A percentile compares a stretch with the other conserved stretches of the same genome.
Conservation (phyloP, 805 yeast species). For the Starmerella floris region DNA sequence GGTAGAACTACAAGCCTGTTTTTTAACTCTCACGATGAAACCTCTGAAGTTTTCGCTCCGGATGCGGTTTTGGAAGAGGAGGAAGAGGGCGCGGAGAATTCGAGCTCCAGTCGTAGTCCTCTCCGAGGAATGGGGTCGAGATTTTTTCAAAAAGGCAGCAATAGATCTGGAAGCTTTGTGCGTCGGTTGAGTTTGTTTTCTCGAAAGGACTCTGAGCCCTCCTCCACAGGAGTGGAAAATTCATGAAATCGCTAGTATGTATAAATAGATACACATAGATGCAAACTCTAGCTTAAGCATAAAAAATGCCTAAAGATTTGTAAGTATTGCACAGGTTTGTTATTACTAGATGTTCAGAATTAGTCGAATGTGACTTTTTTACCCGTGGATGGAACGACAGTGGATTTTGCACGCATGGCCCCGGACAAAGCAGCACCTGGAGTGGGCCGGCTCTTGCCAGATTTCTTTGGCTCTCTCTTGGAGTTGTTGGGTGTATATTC, state of each 20-base stretch:
- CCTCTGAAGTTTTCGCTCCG: background rate
- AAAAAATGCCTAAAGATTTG: too few species aligned
- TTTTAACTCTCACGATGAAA: slow-evolving; percentile 8
- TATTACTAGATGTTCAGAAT: too few species aligned
- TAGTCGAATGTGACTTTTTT: slow-evolving; percentile 62
- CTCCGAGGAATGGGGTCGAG: slow-evolving; percentile 6
- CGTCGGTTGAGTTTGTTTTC: slow-evolving; percentile 12
- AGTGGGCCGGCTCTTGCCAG: slow-evolving; percentile 20
- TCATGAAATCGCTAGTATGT: too few species aligned
- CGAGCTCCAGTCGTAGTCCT: slow-evolving; percentile 4
- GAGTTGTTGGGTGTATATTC: too few species aligned
- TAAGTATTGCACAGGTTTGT: too few species aligned
- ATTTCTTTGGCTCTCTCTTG: background rate
- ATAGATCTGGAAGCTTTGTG: slow-evolving; percentile 8
- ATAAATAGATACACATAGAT: too few species aligned
- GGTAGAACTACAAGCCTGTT: slow-evolving; percentile 11
- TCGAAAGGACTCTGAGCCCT: slow-evolving; percentile 6
- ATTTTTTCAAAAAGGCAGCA: slow-evolving; percentile 6
- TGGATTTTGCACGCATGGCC: slow-evolving; percentile 81
- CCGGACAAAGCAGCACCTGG: slow-evolving; percentile 75
- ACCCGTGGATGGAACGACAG: slow-evolving; percentile 82
- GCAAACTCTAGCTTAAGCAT: too few species aligned
- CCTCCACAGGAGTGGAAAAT: too few species aligned
- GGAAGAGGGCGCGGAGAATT: background rate
- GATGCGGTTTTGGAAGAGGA: background rate